Percentiles rank a stretch among this genome's conserved stretches.
These are phyloP conservation scores for Fusarium longipes DNA, from an alignment of 2,329 filamentous ascomycete species.

Conservation along the genomic window DNA sequence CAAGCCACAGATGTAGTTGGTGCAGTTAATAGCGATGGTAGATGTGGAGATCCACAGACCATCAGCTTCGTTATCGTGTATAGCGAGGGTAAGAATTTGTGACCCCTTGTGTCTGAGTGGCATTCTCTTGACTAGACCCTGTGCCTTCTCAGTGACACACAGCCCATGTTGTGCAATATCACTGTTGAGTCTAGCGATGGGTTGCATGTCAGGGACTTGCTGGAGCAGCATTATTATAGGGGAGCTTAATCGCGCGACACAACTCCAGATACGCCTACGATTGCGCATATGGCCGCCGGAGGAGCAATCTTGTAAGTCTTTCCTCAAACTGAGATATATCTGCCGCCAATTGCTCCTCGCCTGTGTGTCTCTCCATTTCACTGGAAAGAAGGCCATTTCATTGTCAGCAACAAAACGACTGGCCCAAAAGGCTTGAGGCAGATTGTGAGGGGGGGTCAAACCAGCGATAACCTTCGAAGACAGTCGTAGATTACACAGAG, in stretches of 20 bases:
- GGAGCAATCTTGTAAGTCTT: background rate
- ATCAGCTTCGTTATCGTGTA: accelerated
- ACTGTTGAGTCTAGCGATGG: background rate
- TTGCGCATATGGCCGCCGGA: background rate
- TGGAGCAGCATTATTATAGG: background rate
- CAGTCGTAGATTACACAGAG: constrained; percentile 12
- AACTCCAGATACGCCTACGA: background rate
- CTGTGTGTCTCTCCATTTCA: accelerated
- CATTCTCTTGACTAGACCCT: background rate
- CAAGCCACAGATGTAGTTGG: constrained; percentile 4
- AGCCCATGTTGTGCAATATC: background rate
- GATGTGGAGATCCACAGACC: background rate
- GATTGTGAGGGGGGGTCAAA: background rate
- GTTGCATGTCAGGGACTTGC: background rate
- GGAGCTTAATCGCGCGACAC: background rate
- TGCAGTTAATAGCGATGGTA: background rate
- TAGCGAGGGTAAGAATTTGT: background rate
- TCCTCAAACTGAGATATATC: background rate
- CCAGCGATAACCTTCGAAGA: constrained; percentile 2
- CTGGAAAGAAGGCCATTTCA: constrained; percentile 16
- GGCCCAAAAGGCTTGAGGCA: constrained; percentile 23
- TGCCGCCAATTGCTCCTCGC: background rate
- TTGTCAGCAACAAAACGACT: constrained; percentile 8
- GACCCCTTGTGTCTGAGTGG: background rate
- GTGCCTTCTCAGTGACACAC: background rate